Conservation (phyloP, 1,284 basidiomycete genomes). For the Marasmius oreades region DNA sequence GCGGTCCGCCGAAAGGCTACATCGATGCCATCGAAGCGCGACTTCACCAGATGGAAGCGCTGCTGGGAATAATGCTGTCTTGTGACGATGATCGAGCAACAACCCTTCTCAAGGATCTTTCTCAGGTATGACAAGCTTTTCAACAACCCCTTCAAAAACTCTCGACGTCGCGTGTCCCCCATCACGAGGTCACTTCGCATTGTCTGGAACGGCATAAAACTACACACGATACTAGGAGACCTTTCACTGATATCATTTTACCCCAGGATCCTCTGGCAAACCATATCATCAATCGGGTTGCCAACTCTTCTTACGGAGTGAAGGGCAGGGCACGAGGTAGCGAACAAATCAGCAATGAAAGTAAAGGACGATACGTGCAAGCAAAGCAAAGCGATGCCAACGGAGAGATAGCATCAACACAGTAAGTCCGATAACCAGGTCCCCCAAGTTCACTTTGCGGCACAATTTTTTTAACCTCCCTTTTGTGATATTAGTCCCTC, state of each 20-base stretch:
- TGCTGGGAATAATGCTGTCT: conserved; percentile 73
- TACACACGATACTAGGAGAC: not conserved
- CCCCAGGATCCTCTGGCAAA: conserved; percentile 63
- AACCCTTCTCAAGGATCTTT: conserved; percentile 55
- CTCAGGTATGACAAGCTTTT: conserved; percentile 32
- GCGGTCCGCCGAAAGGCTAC: conserved; percentile 85
- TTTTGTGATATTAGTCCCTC: conserved; percentile 49
- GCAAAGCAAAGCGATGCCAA: not conserved
- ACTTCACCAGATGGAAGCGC: conserved; percentile 82
- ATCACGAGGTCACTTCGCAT: not conserved
- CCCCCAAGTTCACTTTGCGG: not conserved
- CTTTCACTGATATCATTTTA: not conserved
- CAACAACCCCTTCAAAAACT: not conserved
- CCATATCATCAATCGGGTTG: conserved; percentile 73
- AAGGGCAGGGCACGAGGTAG: conserved; percentile 52
- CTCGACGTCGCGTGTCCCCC: not conserved
- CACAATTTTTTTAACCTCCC: too few relatives aligned
- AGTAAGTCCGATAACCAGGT: conserved; percentile 6
- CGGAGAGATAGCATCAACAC: conserved; percentile 7
- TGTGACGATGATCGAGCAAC: conserved; percentile 63
- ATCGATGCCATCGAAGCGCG: conserved; percentile 88
- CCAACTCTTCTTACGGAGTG: conserved; percentile 71
- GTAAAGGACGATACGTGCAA: conserved; percentile 14
- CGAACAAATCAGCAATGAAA: conserved; percentile 14
- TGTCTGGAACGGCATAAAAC: too few relatives aligned